Percentiles rank a stretch among this genome's conserved stretches.
Evolutionary conservation across 169 alveolate species (phyloP).

Genomic region (Fabrea salina): DNA sequence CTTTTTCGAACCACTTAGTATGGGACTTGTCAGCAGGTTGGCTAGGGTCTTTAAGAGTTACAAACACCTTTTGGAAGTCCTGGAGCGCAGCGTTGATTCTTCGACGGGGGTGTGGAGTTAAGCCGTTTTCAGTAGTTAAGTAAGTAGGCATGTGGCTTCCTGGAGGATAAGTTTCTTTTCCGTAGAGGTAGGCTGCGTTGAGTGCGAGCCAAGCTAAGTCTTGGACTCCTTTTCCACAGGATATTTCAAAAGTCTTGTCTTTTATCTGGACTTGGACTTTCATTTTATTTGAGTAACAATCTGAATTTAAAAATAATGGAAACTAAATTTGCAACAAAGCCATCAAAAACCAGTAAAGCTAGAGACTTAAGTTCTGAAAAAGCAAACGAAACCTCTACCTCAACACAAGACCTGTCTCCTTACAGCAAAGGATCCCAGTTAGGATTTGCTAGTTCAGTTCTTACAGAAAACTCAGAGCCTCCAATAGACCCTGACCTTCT

Average conservation of each 20-base stretch:
- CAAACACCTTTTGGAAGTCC: not conserved
- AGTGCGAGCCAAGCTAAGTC: slow-evolving; percentile 60
- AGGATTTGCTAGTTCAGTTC: no score
- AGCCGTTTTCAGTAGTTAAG: not conserved
- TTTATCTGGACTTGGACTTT: slow-evolving; percentile 47
- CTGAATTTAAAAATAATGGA: no score
- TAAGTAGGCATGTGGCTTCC: slow-evolving; percentile 43
- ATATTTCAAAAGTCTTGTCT: slow-evolving; percentile 47
- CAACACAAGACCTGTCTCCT: no score
- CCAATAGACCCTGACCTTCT: no score
- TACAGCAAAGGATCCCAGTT: no score
- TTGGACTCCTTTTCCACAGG: slow-evolving; percentile 59
- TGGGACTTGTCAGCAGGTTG: not conserved
- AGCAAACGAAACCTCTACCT: no score
- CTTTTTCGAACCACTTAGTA: not conserved
- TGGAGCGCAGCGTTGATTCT: slow-evolving; percentile 18
- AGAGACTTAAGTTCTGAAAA: no score
- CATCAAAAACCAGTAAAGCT: no score
- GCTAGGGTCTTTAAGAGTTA: not conserved
- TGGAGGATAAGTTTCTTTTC: slow-evolving; percentile 53
- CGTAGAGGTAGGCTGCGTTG: slow-evolving; percentile 54
- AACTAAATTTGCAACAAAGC: no score
- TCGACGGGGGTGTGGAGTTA: slow-evolving; percentile 15
- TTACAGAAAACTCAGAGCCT: no score
- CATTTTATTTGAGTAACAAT: slow-evolving; percentile 49